Evolutionary conservation across 805 yeast genomes (phyloP), one percentile per base, ranked within the genome.

Genomic region (Yueomyces sinensis): DNA sequence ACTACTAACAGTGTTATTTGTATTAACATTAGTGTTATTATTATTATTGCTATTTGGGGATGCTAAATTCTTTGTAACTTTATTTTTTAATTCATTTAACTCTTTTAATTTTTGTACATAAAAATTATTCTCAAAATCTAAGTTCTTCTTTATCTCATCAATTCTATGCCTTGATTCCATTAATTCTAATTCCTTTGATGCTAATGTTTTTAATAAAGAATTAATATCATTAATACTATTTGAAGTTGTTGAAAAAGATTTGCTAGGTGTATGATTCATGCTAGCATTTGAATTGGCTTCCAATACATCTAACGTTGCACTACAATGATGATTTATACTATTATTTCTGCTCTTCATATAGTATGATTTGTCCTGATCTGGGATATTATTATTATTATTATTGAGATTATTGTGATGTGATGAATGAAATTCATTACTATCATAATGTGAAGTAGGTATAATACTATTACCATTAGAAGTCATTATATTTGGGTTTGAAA

Each of bases 131-230:
- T 75, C 81, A 31, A 50, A 42, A 36, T 65, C 70, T 31, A 70
- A 61, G 4, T 58, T 52, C 23, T 60, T 50, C 33, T 72, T 65
- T 45, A 78, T 38, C 17, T 60, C 65, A 30, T 65, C 66, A 18
- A 76, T 65, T 32, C 62, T 59, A 42, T 72, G 76, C 41, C 74
- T 76, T 30, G 77, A 54, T 43, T 79, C 86, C 33, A 79, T 66
- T 20, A 79, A 60, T 18, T 68, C 70, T 70, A 76, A 70, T 49
- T 80, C 91, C 46, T 76, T 79, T 29, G 72, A 59, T 0, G 89
- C 89, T 31, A 80, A 56, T 7, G 66, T 57, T 40, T 82, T 64
- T 32, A 79, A 54, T 32, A 75, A 69, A 4, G 67, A 71, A 37
- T 72, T 73, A 5, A 76, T 59, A 29, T 65, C 73, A 14, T 41